Base-by-base conservation (phyloP, 2,329 filamentous ascomycete genomes). In the Elsinoe batatas region DNA sequence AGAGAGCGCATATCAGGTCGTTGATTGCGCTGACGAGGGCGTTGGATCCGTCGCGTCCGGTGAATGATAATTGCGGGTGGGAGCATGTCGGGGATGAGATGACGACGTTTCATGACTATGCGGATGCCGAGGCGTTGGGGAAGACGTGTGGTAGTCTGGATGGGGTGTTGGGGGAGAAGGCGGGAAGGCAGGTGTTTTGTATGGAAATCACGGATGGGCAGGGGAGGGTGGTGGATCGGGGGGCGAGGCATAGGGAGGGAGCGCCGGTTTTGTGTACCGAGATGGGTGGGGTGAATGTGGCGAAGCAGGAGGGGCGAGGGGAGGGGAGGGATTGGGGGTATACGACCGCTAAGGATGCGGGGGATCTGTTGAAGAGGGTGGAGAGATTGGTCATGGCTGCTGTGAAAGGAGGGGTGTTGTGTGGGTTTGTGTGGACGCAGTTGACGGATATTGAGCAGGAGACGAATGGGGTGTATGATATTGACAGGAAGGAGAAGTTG, bases 61-160 rank as follows among this genome's bases (percentile, higher is more conserved):
- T 87, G 63, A 87, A 86, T 63, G 83, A 86, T 66, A 86, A 87
- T 67, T 86, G 83, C 60, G 83, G 83, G 33, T 86, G 83, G 83
- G 82, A 86, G 63, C 82, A 85, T 59, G 81, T 85, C 5, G 62
- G 73, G 10, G 83, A 79, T 0, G 83, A 86, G 61, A 69, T 86
- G 1, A 80, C 79, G 20, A 85, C 83, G 0, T 87, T 83, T 71
- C 83, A 86, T 65, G 82, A 86, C 66, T 87, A 86, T 64, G 72
- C 74, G 15, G 82, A 85, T 61, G 79, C 73, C 0, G 71, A 76
- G 0, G 76, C 74, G 18, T 73, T 87, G 5, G 71, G 76, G 4
- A 70, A 76, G 57, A 79, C 78, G 1, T 85, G 81, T 62, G 68
- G 71, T 0, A 75, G 69, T 2, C 67, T 84, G 26, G 70, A 78